These are phyloP conservation scores for Globisporangium viniferum DNA, from an alignment of 352 stramenopile species.

Conservation along the genomic window DNA sequence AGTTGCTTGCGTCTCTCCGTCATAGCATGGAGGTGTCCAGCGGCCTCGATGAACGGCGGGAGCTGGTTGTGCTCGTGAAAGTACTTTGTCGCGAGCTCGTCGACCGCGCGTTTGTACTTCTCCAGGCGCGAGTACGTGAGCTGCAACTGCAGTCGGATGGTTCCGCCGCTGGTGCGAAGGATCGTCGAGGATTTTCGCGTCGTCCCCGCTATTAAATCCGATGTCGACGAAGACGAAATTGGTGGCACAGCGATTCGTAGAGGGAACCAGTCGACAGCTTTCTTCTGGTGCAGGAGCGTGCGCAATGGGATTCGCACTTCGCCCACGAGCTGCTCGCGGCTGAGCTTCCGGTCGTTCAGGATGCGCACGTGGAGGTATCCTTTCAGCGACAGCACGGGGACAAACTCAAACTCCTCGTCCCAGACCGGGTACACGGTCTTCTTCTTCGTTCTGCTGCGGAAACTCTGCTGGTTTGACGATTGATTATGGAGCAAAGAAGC, in stretches of 20 bases:
- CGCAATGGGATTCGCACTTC: conserved; percentile 63
- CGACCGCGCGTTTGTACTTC: conserved; percentile 50
- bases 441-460: conserved; percentile 67
- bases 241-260: conserved; percentile 29
- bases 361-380: conserved; percentile 60
- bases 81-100: conserved; percentile 59
- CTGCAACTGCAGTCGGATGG: conserved; percentile 57
- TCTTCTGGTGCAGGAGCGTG: conserved; percentile 63
- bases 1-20: conserved; percentile 7
- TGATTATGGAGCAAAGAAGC: background rate
- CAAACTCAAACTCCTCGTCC: conserved; percentile 75
- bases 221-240: background rate
- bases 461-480: conserved; percentile 15
- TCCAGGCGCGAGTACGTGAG: conserved; percentile 60
- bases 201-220: background rate
- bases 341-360: conserved; percentile 68
- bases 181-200: conserved; percentile 13
- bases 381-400: conserved; percentile 60
- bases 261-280: conserved; percentile 55
- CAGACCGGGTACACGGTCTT: conserved; percentile 76
- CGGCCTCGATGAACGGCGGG: conserved; percentile 53
- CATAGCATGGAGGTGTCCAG: conserved; percentile 3
- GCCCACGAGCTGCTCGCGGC: conserved; percentile 61
- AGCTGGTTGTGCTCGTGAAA: conserved; percentile 50
- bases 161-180: conserved; percentile 33